Evolutionary conservation across 441 rosid species (phyloP).

Genomic region (Codiaeum variegatum): DNA sequence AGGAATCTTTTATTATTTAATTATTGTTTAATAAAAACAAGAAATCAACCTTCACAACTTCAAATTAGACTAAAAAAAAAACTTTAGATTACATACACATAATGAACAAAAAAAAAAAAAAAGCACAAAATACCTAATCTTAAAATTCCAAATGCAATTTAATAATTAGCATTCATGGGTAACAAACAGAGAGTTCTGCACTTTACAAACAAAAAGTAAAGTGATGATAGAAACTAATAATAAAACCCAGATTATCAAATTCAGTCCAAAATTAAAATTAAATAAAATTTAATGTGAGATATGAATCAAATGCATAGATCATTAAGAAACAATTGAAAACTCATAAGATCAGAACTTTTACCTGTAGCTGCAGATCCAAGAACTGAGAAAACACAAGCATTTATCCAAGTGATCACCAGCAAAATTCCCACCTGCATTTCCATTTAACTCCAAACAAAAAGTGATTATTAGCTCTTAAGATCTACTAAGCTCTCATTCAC

Average conservation of each 20-base stretch:
- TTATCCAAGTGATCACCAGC: constrained; percentile 26
- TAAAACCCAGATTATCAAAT: constrained; percentile 26
- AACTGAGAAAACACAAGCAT: constrained; percentile 27
- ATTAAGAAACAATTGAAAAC: constrained; percentile 10
- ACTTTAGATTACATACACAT: background rate
- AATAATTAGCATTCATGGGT: constrained; percentile 11
- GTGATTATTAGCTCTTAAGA: constrained; percentile 23
- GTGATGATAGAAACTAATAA: constrained; percentile 4
- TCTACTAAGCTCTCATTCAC: constrained; percentile 26
- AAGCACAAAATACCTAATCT: constrained; percentile 1
- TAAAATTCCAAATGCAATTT: constrained; percentile 12
- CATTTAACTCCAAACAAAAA: constrained; percentile 30
- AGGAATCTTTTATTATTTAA: background rate
- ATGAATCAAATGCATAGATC: constrained; percentile 15
- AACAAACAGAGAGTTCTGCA: constrained; percentile 12
- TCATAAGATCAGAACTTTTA: constrained; percentile 28
- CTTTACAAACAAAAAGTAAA: constrained; percentile 2
- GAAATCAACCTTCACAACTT: background rate
- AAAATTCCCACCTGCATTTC: constrained; percentile 31
- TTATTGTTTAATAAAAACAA: background rate
- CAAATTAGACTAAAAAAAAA: background rate
- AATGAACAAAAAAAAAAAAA: too few relatives aligned
- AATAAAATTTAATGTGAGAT: constrained; percentile 3
- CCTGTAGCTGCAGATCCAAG: constrained; percentile 65
- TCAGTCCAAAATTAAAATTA: constrained; percentile 12